phyloP scores from a whole-genome alignment of 495 filamentous ascomycete genomes.

The Trichoderma virens region DNA sequence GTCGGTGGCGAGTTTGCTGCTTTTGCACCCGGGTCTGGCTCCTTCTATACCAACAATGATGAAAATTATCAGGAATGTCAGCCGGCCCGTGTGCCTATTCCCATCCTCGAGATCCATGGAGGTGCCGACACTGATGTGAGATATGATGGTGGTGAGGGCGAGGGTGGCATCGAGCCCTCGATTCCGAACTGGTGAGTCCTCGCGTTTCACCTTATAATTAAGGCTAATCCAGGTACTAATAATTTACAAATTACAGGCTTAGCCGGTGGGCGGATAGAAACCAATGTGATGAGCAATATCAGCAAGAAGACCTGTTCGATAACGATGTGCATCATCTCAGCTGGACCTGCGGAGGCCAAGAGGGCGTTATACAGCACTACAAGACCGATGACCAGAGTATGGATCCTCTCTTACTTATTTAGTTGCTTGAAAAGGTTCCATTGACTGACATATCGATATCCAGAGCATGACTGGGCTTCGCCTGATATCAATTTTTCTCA shows the following conservation, averaged over 20 bases:
- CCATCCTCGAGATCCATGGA: slow-evolving; percentile 12
- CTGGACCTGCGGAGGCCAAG: slow-evolving; percentile 28
- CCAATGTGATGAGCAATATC: slow-evolving; percentile 18
- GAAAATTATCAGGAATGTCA: neutral
- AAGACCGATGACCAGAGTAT: slow-evolving; percentile 31
- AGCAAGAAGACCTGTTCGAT: slow-evolving; percentile 22
- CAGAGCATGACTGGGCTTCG: slow-evolving; percentile 25
- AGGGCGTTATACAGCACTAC: slow-evolving; percentile 39
- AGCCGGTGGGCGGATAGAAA: slow-evolving; percentile 31
- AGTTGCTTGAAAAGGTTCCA: neutral
- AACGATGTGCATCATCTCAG: slow-evolving; percentile 24
- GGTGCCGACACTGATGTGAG: neutral
- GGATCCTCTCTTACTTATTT: neutral
- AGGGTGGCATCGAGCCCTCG: slow-evolving; percentile 1
- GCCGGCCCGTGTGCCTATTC: slow-evolving; percentile 8
- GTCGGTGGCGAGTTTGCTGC: slow-evolving; percentile 24
- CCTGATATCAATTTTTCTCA: slow-evolving; percentile 30
- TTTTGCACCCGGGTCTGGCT: slow-evolving; percentile 29
- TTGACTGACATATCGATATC: neutral
- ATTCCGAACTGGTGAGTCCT: slow-evolving; percentile 2
- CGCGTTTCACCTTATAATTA: neutral
- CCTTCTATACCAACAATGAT: slow-evolving; percentile 22
- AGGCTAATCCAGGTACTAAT: neutral
- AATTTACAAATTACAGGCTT: slow-evolving; percentile 17
- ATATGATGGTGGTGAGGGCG: slow-evolving; percentile 11